phyloP scores from a whole-genome alignment of 192 early-diverging fungal genomes.

The Linnemannia schmuckeri region DNA sequence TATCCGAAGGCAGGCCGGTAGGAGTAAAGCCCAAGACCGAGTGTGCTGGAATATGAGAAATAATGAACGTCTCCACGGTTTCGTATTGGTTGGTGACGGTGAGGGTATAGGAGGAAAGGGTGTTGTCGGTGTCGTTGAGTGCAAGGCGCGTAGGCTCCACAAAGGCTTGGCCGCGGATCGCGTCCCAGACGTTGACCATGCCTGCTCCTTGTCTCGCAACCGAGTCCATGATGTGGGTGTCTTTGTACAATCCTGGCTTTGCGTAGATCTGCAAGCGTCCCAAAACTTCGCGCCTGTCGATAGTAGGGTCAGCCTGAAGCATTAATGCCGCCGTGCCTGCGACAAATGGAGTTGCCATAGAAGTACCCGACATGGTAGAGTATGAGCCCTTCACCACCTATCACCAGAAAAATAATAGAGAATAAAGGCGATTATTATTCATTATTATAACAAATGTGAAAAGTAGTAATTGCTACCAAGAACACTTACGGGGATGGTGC shows the following conservation, averaged over 20 bases:
- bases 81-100: constrained; percentile 56
- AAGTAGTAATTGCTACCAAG: constrained; percentile 7
- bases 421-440: too few relatives aligned
- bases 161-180: constrained; percentile 64
- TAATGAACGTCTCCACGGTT: constrained; percentile 32
- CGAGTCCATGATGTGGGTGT: constrained; percentile 21
- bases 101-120: constrained; percentile 40
- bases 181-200: constrained; percentile 74
- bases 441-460: not conserved
- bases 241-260: constrained; percentile 22
- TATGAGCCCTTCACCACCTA: constrained; percentile 40
- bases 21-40: constrained; percentile 58
- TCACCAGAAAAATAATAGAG: not conserved
- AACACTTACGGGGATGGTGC: constrained; percentile 62
- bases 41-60: constrained; percentile 54
- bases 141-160: constrained; percentile 69
- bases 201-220: constrained; percentile 78
- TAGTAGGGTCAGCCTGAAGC: constrained; percentile 21
- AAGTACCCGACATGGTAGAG: constrained; percentile 68
- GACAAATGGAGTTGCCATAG: constrained; percentile 74
- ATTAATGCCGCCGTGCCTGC: constrained; percentile 55
- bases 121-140: constrained; percentile 66
- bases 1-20: constrained; percentile 14
- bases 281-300: constrained; percentile 25
- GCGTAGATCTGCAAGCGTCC: constrained; percentile 27